phyloP scores from a whole-genome alignment of 73 alveolate genomes.

The Paramecium biaurelia region DNA sequence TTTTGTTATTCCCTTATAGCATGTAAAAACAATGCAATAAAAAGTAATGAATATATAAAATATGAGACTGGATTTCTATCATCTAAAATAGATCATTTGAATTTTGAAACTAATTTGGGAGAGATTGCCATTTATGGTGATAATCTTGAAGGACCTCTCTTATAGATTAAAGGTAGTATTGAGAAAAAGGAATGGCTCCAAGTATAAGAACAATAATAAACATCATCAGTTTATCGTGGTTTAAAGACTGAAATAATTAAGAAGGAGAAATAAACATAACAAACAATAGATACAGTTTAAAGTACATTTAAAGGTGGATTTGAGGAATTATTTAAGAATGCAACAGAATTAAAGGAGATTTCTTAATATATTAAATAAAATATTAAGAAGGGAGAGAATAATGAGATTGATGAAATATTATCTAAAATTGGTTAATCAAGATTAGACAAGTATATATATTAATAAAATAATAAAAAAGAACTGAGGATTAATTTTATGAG shows the following conservation, averaged over 20 bases:
- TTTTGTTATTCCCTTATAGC: not conserved
- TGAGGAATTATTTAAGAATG: slow-evolving; percentile 21
- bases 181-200: slow-evolving; percentile 16
- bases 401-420: not conserved
- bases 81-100: not conserved
- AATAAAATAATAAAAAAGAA: not conserved
- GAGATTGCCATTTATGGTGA: not conserved
- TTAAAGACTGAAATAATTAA: not conserved
- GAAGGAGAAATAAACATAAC: not conserved
- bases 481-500: not conserved
- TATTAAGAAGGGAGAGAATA: not conserved
- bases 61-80: slow-evolving; percentile 3
- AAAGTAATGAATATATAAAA: not conserved
- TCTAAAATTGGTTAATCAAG: not conserved
- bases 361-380: not conserved
- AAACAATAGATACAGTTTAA: not conserved
- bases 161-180: not conserved
- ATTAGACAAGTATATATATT: not conserved
- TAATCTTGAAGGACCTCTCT: not conserved
- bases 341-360: not conserved
- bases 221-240: not conserved
- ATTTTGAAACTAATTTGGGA: not conserved
- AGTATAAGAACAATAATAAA: not conserved
- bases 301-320: slow-evolving; percentile 9
- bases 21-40: not conserved